A percentile compares a stretch with the other conserved stretches of the same genome.
phyloP scores from a whole-genome alignment of 2,329 filamentous ascomycete genomes.

The Tolypocladium sp. region DNA sequence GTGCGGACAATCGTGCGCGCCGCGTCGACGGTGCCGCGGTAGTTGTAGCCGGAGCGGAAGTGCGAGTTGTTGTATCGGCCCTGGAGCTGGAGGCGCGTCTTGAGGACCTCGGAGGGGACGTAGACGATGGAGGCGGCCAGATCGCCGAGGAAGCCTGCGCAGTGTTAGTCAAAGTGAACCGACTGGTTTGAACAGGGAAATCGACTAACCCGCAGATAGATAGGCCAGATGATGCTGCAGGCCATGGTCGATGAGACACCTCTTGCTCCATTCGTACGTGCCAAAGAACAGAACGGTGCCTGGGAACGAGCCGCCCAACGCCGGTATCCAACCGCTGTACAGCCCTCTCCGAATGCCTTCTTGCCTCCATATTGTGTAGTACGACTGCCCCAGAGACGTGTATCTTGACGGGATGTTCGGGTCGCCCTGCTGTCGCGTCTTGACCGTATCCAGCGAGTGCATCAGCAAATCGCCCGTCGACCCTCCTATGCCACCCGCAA shows the following conservation, averaged over 20 bases:
- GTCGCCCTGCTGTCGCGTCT: conserved; percentile 95
- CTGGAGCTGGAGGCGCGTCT: conserved; percentile 92
- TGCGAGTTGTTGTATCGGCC: conserved; percentile 91
- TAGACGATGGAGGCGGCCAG: conserved; percentile 87
- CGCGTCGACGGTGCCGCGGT: conserved; percentile 76
- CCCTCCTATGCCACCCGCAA: conserved; percentile 87
- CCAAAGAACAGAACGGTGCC: conserved; percentile 95
- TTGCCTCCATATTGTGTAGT: conserved; percentile 86
- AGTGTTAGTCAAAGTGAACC: background rate
- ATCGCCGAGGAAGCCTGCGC: conserved; percentile 78
- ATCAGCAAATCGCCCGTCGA: conserved; percentile 94
- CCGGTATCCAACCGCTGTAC: conserved; percentile 89
- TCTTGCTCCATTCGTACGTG: conserved; percentile 91
- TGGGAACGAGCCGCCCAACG: conserved; percentile 83
- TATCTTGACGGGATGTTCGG: conserved; percentile 90
- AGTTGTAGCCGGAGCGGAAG: conserved; percentile 94
- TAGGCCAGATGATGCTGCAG: conserved; percentile 79
- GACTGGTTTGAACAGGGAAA: background rate
- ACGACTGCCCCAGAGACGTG: conserved; percentile 79
- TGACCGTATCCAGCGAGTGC: conserved; percentile 98
- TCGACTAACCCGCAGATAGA: conserved; percentile 61
- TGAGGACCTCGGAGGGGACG: conserved; percentile 93
- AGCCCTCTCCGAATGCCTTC: conserved; percentile 80
- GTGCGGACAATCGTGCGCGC: conserved; percentile 72
- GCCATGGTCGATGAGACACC: conserved; percentile 75